These are phyloP conservation scores for Boletus subcaerulescens DNA, from an alignment of 768 basidiomycete genomes.

Conservation along the genomic window DNA sequence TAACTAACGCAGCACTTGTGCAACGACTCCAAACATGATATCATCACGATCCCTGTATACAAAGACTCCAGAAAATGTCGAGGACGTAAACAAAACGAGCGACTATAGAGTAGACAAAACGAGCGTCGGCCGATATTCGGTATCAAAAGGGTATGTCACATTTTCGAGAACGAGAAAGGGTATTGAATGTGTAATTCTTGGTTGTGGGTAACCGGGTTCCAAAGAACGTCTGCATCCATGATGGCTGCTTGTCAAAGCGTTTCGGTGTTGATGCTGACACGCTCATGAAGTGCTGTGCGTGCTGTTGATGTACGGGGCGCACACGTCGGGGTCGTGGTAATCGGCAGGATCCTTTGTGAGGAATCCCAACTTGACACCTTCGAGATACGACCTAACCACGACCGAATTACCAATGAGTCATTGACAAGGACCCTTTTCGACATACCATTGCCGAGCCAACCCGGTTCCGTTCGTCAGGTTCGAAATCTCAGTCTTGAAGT, in stretches of 20 bases:
- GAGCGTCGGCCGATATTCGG: not conserved
- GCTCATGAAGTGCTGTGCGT: slow-evolving; percentile 11
- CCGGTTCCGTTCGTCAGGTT: slow-evolving; percentile 40
- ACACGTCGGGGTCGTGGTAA: slow-evolving; percentile 59
- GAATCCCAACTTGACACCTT: slow-evolving; percentile 56
- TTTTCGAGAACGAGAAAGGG: not conserved
- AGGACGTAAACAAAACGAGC: not conserved
- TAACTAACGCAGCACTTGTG: too few species aligned
- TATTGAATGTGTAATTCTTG: not conserved
- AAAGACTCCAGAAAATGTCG: too few species aligned
- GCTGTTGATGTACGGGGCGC: slow-evolving; percentile 44
- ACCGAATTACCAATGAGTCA: too few species aligned
- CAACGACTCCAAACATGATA: too few species aligned
- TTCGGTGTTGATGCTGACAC: too few species aligned
- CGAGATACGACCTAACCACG: slow-evolving; percentile 60
- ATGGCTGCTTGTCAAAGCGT: too few species aligned
- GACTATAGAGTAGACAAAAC: not conserved
- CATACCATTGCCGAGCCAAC: slow-evolving; percentile 64
- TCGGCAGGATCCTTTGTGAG: slow-evolving; percentile 61
- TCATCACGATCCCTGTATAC: too few species aligned
- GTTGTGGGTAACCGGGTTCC: too few species aligned
- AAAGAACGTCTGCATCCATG: too few species aligned
- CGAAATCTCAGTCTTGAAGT: slow-evolving; percentile 69
- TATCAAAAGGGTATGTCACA: not conserved
- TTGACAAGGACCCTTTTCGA: not conserved